Base-by-base conservation (phyloP, 495 filamentous ascomycete genomes). In the Xylaria longipes region DNA sequence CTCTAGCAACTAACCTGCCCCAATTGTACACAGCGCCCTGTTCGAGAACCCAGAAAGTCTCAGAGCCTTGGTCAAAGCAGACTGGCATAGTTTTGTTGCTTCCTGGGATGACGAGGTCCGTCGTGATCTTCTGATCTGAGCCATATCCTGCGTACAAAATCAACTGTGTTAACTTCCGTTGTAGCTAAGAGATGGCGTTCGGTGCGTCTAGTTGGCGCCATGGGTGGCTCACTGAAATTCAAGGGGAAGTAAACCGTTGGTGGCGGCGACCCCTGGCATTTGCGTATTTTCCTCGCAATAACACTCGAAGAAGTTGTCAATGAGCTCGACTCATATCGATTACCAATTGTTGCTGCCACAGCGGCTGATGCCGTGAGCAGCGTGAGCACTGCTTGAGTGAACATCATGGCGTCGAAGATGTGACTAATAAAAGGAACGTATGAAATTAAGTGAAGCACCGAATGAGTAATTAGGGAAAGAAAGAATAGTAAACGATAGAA, bases 41-140 rank as follows among this genome's bases (percentile, higher is more conserved):
- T n/a, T 31, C 69, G 9, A 63, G 48, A 3, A 71, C 15, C 39
- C 45, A 71, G 61, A 56, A 71, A 48, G 5, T 54, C 61, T 71
- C 69, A 29, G 45, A 56, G 2, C 69, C 69, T 35, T 71, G 69
- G 15, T 71, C 69, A 50, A 56, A 71, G 48, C 61, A 63, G 11
- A 71, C 69, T 41, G 61, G 56, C 46, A 71, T 65, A 7, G 58
- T 65, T 20, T 71, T 52, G 33, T 66, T 65, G 58, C 25, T 56
- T 27, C 46, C 45, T 7, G 69, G 69, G 31, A 65, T 71, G 8
- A 56, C 1, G 25, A 71, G 69, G 27, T 71, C 64, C 1, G 69
- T 71, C 14, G 60, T 41, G 31, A 71, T 58, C 37, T 71, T 71
- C 35, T 65, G 43, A 45, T 58, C 46, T 2, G 64, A 27, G 27